Evolutionary conservation across 208 protist genomes (phyloP), one percentile per base, ranked within the genome.

Genomic region (Trypanosoma congolense): DNA sequence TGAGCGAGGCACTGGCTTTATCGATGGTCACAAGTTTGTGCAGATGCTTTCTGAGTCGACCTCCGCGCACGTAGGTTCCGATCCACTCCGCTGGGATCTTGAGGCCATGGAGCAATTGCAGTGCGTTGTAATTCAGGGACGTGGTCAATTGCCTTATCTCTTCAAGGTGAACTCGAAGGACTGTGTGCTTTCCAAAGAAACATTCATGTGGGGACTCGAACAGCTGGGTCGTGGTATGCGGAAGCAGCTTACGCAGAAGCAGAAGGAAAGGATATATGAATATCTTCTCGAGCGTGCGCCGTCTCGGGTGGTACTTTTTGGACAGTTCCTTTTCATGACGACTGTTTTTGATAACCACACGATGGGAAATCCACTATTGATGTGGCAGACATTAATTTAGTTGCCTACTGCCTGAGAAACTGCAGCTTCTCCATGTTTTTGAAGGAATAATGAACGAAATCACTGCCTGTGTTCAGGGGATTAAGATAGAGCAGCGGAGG

Each of bases 61-160:
- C 8, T 72, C 78, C 43, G 40, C 52, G 35, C 72, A 78, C 65
- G 72, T 69, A 2, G 12, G 28, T 3, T 4, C 4, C 14, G 80
- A 85, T 51, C 67, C 72, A 28, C 77, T 92, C 47, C 77, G 75
- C 9, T 92, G 84, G 81, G 84, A 92, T 61, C 70, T 85, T 33
- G 84, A 89, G 38, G 73, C 75, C 22, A 83, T 92, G 75, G 84
- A 92, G 67, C 84, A 89, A 73, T 71, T 92, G 66, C 84, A 88
- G 70, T 86, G 77, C 51, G 85, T 88, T 38, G 75, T 92, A 18
- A 89, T 92, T 56, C 84, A 92, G 65, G 84, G 71, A n/a, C 77
- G 84, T 31, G 77, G 45, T 42, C 77, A 89, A 59, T 70, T 92
- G 24, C 58, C 75, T 5, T 75, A 70, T 40, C 57, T 92, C 29